A percentile compares a stretch with the other conserved stretches of the same genome.
Conservation (phyloP, 805 yeast genomes). For the Soucietia sequanensis region DNA sequence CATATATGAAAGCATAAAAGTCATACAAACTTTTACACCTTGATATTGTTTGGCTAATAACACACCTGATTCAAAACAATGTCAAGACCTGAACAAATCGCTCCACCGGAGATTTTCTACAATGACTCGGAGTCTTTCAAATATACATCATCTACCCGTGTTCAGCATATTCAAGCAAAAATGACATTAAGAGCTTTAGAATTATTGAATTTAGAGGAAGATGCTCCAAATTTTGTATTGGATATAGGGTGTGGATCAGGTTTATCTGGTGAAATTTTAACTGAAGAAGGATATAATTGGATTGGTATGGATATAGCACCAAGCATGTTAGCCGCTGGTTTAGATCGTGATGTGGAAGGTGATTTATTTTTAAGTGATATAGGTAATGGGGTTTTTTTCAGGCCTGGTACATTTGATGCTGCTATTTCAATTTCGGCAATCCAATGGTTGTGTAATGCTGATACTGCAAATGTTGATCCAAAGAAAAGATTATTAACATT, state of each 20-base stretch:
- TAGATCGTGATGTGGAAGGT: conserved; percentile 91
- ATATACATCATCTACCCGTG: conserved; percentile 92
- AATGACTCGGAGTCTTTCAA: conserved; percentile 87
- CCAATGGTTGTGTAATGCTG: conserved; percentile 98
- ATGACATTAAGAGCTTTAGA: conserved; percentile 96
- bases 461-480: conserved; percentile 78
- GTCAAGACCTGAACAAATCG: conserved; percentile 96
- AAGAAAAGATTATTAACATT: conserved; percentile 74
- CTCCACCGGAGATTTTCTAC: conserved; percentile 95
- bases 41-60: too few relatives aligned
- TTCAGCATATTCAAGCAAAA: conserved; percentile 96
- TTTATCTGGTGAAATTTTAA: conserved; percentile 86
- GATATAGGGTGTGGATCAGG: conserved; percentile 99
- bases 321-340: conserved; percentile 91
- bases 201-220: conserved; percentile 65
- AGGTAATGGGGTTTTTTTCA: conserved; percentile 91
- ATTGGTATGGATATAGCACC: conserved; percentile 96
- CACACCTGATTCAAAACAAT: too few relatives aligned
- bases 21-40: too few relatives aligned
- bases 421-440: conserved; percentile 93
- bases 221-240: conserved; percentile 63
- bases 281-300: conserved; percentile 95
- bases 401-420: conserved; percentile 96
- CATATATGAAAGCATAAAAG: too few relatives aligned
- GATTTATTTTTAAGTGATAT: conserved; percentile 89